phyloP scores from a whole-genome alignment of 805 yeast genomes.

The Naumovozyma baii region DNA sequence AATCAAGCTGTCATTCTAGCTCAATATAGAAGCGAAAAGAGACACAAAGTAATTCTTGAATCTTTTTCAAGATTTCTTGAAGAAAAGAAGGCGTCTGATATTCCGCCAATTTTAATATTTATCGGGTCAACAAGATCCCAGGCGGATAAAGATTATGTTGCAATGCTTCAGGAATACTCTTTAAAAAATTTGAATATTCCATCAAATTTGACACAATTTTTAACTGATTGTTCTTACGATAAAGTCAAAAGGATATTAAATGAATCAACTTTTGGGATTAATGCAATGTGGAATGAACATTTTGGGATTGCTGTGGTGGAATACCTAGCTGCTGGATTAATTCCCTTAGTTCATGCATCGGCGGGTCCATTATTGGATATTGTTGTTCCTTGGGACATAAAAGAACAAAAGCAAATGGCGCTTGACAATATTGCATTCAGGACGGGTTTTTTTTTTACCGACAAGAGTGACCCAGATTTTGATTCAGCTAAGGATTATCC shows the following conservation, averaged over 20 bases:
- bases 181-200: constrained; percentile 34
- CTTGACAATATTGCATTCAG: constrained; percentile 34
- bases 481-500: constrained; percentile 29
- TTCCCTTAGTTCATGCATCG: constrained; percentile 87
- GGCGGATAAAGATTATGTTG: constrained; percentile 54
- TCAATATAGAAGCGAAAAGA: constrained; percentile 91
- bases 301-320: constrained; percentile 97
- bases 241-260: constrained; percentile 46
- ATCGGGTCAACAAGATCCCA: constrained; percentile 77
- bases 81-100: not conserved
- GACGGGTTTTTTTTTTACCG: constrained; percentile 75
- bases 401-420: constrained; percentile 15
- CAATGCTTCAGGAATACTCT: constrained; percentile 38
- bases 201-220: constrained; percentile 38
- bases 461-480: constrained; percentile 64
- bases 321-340: constrained; percentile 72
- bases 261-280: constrained; percentile 64
- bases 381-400: constrained; percentile 46
- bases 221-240: constrained; percentile 65
- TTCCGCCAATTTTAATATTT: constrained; percentile 50
- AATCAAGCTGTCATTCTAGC: constrained; percentile 45
- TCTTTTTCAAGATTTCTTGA: constrained; percentile 52
- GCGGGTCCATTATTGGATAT: constrained; percentile 93
- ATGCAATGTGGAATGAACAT: constrained; percentile 99
- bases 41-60: constrained; percentile 61